Conservation (phyloP, 768 basidiomycete genomes). For the Boletus vinaceobasis region DNA sequence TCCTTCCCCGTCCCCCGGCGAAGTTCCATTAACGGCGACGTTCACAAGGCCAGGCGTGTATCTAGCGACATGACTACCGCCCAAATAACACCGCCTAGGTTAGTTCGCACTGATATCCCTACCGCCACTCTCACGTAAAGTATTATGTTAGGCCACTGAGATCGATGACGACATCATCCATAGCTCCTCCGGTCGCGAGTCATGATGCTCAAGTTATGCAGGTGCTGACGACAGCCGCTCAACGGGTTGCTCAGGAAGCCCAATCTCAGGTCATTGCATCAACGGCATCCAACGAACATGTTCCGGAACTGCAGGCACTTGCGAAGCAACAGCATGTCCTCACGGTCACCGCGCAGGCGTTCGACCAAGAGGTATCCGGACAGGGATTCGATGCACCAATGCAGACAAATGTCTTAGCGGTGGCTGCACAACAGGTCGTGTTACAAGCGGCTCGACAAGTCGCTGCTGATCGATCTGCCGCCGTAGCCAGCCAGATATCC, state of each 20-base stretch:
- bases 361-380: conserved; percentile 65
- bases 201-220: conserved; percentile 73
- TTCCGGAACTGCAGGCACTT: conserved; percentile 58
- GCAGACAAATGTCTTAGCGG: conserved; percentile 57
- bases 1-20: conserved; percentile 44
- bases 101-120: not conserved
- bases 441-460: conserved; percentile 68
- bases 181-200: conserved; percentile 35
- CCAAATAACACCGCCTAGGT: conserved; percentile 33
- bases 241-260: conserved; percentile 72
- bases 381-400: conserved; percentile 44
- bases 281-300: conserved; percentile 43
- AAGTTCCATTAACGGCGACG: conserved; percentile 45
- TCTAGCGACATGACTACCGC: conserved; percentile 37
- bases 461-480: conserved; percentile 48
- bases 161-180: conserved; percentile 28
- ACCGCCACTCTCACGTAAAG: conserved; percentile 5
- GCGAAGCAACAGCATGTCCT: conserved; percentile 82
- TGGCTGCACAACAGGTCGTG: conserved; percentile 79
- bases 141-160: conserved; percentile 27
- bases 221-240: conserved; percentile 72
- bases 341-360: conserved; percentile 66
- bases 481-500: conserved; percentile 38
- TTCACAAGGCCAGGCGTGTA: conserved; percentile 40
- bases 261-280: conserved; percentile 63